Percentiles rank a stretch among this genome's conserved stretches.
phyloP scores from a whole-genome alignment of 1,139 yeast genomes.

The Meyerozyma carpophila region DNA sequence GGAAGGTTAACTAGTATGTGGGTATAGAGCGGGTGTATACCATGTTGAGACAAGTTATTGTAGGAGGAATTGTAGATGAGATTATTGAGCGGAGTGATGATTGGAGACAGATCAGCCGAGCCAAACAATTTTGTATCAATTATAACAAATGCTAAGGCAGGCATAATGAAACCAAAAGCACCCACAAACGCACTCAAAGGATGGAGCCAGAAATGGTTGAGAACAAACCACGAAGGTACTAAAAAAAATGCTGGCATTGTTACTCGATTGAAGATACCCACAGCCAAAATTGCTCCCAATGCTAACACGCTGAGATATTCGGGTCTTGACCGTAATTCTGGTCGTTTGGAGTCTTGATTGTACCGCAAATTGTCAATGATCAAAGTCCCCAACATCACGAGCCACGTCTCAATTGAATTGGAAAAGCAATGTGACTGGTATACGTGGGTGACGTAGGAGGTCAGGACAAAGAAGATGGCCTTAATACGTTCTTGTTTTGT shows the following conservation, averaged over 20 bases:
- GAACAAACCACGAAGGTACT: slow-evolving; percentile 46
- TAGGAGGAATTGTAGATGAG: slow-evolving; percentile 59
- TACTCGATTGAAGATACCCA: slow-evolving; percentile 80
- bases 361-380: slow-evolving; percentile 42
- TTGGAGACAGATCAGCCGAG: slow-evolving; percentile 17
- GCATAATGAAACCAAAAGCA: slow-evolving; percentile 22
- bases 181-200: slow-evolving; percentile 19
- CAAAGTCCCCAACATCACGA: slow-evolving; percentile 54
- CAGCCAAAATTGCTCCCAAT: slow-evolving; percentile 50
- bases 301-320: slow-evolving; percentile 17
- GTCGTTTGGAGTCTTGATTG: slow-evolving; percentile 10
- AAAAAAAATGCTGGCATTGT: slow-evolving; percentile 75
- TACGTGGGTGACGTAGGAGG: slow-evolving; percentile 75
- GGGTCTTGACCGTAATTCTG: slow-evolving; percentile 5
- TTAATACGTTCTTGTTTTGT: slow-evolving; percentile 60
- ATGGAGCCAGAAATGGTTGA: slow-evolving; percentile 30
- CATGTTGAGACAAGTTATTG: slow-evolving; percentile 68
- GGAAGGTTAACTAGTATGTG: slow-evolving; percentile 77
- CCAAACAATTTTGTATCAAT: slow-evolving; percentile 35
- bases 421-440: slow-evolving; percentile 88
- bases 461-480: slow-evolving; percentile 59
- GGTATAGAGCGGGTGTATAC: slow-evolving; percentile 72
- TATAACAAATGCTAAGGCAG: slow-evolving; percentile 36
- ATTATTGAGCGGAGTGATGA: slow-evolving; percentile 74
- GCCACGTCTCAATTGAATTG: slow-evolving; percentile 74